phyloP scores from a whole-genome alignment of 257 asterid species.

The Cinchona pubescens region DNA sequence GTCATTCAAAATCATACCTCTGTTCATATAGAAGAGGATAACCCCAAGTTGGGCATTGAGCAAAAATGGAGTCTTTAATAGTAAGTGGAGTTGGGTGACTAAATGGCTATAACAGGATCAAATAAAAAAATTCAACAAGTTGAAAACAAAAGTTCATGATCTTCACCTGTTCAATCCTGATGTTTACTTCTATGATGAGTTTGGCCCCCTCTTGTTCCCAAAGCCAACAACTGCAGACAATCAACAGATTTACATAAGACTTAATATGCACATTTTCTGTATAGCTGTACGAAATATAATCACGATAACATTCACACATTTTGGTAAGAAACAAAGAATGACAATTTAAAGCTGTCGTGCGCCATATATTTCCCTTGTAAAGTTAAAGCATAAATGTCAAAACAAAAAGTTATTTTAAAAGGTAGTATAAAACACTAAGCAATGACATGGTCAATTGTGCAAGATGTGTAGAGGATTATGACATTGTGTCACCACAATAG shows the following conservation, averaged over 20 bases:
- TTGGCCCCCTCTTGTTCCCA: conserved; percentile 85
- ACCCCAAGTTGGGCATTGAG: not conserved
- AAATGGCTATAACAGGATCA: not conserved
- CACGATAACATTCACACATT: not conserved
- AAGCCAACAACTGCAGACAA: conserved; percentile 78
- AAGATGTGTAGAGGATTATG: too few relatives aligned
- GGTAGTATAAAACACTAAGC: too few relatives aligned
- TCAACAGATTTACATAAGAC: not conserved
- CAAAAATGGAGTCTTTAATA: not conserved
- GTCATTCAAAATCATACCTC: not conserved
- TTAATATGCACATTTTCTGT: not conserved
- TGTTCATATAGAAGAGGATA: not conserved
- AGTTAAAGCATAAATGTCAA: too few relatives aligned
- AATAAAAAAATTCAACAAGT: not conserved
- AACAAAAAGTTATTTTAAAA: too few relatives aligned
- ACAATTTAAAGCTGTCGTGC: not conserved
- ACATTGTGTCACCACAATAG: too few relatives aligned
- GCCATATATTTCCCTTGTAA: not conserved
- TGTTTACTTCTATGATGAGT: conserved; percentile 70
- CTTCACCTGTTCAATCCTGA: conserved; percentile 11
- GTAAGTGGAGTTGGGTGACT: not conserved
- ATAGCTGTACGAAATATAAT: too few relatives aligned
- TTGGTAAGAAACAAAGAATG: too few relatives aligned
- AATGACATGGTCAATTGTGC: too few relatives aligned
- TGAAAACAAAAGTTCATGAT: conserved; percentile 21